A percentile compares a stretch with the other conserved stretches of the same genome.
phyloP scores from a whole-genome alignment of 176 grass and related monocot genomes.

The Phyllostachys edulis region DNA sequence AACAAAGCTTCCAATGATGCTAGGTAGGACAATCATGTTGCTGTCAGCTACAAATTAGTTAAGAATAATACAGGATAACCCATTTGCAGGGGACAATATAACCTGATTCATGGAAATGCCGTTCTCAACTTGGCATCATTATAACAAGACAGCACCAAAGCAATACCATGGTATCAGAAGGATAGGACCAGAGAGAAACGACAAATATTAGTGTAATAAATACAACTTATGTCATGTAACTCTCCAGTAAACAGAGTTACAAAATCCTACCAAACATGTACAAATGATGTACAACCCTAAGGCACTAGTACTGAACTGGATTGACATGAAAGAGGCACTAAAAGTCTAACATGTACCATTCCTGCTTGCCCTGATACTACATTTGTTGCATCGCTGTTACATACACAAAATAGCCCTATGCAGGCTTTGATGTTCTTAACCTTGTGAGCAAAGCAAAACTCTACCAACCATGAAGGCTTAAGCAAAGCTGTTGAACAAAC shows the following conservation, averaged over 20 bases:
- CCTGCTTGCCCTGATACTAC: not conserved
- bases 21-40: not conserved
- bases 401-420: not conserved
- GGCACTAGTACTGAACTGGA: not conserved
- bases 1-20: not conserved
- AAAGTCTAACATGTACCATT: not conserved
- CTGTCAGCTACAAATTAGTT: not conserved
- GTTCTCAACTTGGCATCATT: constrained; percentile 10
- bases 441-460: constrained; percentile 11
- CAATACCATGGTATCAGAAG: constrained; percentile 5
- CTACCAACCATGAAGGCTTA: constrained; percentile 11
- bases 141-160: not conserved
- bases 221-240: constrained; percentile 2
- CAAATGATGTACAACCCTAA: not conserved
- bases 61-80: constrained; percentile 11
- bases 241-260: constrained; percentile 20
- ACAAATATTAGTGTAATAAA: not conserved
- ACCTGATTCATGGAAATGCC: not conserved
- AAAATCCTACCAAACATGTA: constrained; percentile 32
- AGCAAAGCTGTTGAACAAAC: constrained; percentile 18
- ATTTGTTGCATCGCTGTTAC: not conserved
- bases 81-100: not conserved
- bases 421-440: not conserved
- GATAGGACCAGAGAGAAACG: not conserved
- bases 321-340: constrained; percentile 8